These are phyloP conservation scores for Omphalotus olearius DNA, from an alignment of 1,284 basidiomycete species.

Conservation along the genomic window DNA sequence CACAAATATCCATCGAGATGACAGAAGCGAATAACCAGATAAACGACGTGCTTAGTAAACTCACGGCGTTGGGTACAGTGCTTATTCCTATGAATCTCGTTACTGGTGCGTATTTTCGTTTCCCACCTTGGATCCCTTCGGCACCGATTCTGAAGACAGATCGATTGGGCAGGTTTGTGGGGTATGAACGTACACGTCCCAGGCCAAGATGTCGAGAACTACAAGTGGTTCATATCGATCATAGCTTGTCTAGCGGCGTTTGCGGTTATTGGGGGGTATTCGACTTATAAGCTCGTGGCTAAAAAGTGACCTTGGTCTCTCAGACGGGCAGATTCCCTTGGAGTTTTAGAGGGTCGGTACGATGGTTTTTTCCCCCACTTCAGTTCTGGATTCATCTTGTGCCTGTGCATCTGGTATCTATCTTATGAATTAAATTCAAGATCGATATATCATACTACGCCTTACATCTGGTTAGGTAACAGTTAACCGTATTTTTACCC, in stretches of 20 bases:
- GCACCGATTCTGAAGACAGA: not conserved
- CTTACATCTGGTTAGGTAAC: no score
- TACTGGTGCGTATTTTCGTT: conserved; percentile 50
- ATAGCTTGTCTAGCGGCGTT: conserved; percentile 75
- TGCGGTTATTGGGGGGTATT: conserved; percentile 77
- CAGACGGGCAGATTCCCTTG: no score
- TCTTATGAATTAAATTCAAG: no score
- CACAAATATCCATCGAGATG: conserved; percentile 98
- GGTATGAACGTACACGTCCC: conserved; percentile 94
- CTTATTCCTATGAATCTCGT: conserved; percentile 96
- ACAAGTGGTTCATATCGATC: conserved; percentile 84
- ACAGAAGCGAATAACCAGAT: conserved; percentile 99
- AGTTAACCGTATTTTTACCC: no score
- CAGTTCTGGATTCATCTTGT: no score
- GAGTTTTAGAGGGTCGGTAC: no score
- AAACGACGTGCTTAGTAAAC: conserved; percentile 98
- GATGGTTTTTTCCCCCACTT: no score
- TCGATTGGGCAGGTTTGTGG: conserved; percentile 57
- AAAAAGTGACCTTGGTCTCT: not conserved
- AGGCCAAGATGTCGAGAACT: conserved; percentile 59
- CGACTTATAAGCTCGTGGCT: conserved; percentile 74
- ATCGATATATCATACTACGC: no score
- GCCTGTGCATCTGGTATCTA: no score
- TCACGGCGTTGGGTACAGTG: conserved; percentile 97
- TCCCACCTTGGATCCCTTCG: not conserved